These are phyloP conservation scores for Grosmannia serpens DNA, from an alignment of 2,329 filamentous ascomycete genomes.

Conservation along the genomic window DNA sequence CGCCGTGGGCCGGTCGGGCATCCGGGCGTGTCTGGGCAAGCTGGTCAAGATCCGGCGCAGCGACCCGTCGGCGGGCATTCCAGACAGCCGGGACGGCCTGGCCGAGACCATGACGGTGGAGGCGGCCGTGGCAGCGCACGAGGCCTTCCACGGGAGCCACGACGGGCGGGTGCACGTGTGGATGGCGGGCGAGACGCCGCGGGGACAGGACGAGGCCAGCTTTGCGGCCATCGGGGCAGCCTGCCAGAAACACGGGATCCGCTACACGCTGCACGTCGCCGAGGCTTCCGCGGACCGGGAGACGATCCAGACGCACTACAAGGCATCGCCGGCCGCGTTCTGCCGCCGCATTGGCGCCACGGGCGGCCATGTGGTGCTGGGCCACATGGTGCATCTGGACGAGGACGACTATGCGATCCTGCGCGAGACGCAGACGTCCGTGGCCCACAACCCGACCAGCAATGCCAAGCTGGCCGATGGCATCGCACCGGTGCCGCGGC, in stretches of 20 bases:
- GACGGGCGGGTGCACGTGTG: conserved; percentile 1
- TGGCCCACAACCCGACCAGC: conserved; percentile 4
- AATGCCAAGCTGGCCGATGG: conserved; percentile 4
- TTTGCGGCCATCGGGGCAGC: background rate
- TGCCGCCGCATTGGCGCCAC: background rate
- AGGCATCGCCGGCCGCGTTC: background rate
- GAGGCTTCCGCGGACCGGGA: background rate
- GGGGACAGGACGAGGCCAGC: background rate
- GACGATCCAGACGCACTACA: background rate
- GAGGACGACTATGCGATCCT: background rate
- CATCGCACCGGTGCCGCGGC: background rate
- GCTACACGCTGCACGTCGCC: background rate
- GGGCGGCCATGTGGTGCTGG: background rate
- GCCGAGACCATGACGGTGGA: background rate
- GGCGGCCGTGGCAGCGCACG: background rate
- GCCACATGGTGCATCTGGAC: conserved; percentile 2
- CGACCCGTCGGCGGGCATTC: background rate
- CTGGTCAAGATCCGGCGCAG: conserved; percentile 1
- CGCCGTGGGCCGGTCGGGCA: background rate
- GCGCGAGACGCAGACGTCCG: background rate
- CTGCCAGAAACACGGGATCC: background rate
- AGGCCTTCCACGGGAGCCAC: background rate
- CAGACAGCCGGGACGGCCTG: background rate
- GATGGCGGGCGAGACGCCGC: conserved; percentile 1
- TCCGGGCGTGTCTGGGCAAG: conserved; percentile 1